Conservation (phyloP, 164 flowering plant genomes). For the Dillenia suffruticosa region DNA sequence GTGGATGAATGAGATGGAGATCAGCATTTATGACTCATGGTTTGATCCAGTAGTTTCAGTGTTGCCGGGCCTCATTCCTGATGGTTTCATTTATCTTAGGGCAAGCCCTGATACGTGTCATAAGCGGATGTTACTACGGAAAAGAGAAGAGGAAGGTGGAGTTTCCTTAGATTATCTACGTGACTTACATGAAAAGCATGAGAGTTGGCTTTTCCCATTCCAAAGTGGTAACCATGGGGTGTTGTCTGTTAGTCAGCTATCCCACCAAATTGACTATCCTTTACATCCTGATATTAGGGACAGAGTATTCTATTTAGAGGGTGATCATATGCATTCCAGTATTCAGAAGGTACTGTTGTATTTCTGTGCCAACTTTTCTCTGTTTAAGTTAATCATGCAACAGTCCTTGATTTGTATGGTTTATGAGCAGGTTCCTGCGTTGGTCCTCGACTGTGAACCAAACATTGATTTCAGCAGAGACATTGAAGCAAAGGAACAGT, state of each 20-base stretch:
- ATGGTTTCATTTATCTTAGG: slow-evolving; percentile 92
- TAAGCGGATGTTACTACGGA: slow-evolving; percentile 74
- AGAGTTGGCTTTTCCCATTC: slow-evolving; percentile 90
- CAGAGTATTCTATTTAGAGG: slow-evolving; percentile 85
- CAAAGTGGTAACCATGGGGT: slow-evolving; percentile 77
- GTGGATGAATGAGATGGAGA: slow-evolving; percentile 99
- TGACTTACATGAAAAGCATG: slow-evolving; percentile 92
- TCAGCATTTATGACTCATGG: slow-evolving; percentile 98
- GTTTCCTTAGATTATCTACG: slow-evolving; percentile 82
- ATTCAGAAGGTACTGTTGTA: slow-evolving; percentile 67
- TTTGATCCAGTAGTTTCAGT: slow-evolving; percentile 94
- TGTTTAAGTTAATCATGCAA: too few relatives aligned
- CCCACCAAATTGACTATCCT: slow-evolving; percentile 46
- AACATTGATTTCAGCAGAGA: slow-evolving; percentile 95
- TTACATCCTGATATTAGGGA: slow-evolving; percentile 84
- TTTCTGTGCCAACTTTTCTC: background rate
- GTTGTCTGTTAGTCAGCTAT: slow-evolving; percentile 62
- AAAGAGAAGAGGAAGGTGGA: slow-evolving; percentile 90
- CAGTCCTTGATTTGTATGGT: slow-evolving; percentile 7
- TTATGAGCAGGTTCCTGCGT: slow-evolving; percentile 78
- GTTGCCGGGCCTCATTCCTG: slow-evolving; percentile 93
- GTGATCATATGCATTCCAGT: slow-evolving; percentile 92
- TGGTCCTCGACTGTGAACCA: slow-evolving; percentile 94
- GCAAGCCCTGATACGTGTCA: slow-evolving; percentile 98
- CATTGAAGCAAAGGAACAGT: slow-evolving; percentile 83